Evolutionary conservation across 2,329 filamentous ascomycete species (phyloP).

Genomic region (Cercospora berteroae): DNA sequence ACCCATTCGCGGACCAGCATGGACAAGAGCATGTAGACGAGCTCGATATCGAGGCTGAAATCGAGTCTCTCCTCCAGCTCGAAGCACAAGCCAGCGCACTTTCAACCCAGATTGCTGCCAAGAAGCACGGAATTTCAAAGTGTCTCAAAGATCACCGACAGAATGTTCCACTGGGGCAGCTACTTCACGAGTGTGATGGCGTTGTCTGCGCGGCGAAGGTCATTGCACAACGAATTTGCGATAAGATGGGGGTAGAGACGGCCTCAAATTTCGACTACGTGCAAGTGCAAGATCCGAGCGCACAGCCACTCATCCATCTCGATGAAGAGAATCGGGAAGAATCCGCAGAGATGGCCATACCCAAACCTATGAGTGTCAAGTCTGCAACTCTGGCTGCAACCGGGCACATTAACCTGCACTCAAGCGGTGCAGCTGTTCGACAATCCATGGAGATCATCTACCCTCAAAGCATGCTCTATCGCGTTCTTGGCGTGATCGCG

Average conservation of each 20-base stretch:
- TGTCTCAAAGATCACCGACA: constrained; percentile 41
- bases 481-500: constrained; percentile 47
- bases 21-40: constrained; percentile 17
- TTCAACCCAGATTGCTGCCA: constrained; percentile 29
- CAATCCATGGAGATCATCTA: constrained; percentile 23
- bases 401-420: constrained; percentile 18
- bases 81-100: constrained; percentile 32
- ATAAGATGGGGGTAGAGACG: constrained; percentile 32
- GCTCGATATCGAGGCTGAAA: constrained; percentile 39
- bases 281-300: constrained; percentile 19
- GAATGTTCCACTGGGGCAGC: constrained; percentile 40
- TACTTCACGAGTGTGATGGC: constrained; percentile 45
- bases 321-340: constrained; percentile 15
- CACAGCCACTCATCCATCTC: constrained; percentile 27
- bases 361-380: constrained; percentile 11
- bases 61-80: constrained; percentile 41
- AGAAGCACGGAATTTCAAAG: constrained; percentile 39
- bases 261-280: constrained; percentile 26
- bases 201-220: constrained; percentile 45
- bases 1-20: constrained; percentile 17
- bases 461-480: constrained; percentile 36
- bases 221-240: constrained; percentile 35
- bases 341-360: not conserved
- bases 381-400: constrained; percentile 19
- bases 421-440: constrained; percentile 18